Percentiles rank a stretch among this genome's conserved stretches.
These are phyloP conservation scores for Lonicera japonica DNA, from an alignment of 129 eudicot genomes.

Conservation along the genomic window DNA sequence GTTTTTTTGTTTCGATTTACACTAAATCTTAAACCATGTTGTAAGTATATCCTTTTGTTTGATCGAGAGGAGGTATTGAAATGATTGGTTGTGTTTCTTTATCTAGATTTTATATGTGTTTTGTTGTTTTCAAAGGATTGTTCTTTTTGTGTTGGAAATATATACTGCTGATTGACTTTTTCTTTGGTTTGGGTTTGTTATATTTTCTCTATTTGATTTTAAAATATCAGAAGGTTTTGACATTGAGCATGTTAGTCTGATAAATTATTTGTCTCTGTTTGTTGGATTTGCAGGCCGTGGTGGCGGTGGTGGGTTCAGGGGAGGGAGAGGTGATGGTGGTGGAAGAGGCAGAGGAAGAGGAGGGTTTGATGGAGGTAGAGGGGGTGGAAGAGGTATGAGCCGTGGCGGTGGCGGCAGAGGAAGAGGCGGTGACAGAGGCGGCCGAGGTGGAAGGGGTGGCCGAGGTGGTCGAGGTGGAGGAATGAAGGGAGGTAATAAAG, in stretches of 20 bases:
- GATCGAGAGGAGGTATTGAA: too few relatives aligned
- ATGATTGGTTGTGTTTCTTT: too few relatives aligned
- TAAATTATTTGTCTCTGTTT: too few relatives aligned
- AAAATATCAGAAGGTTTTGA: too few relatives aligned
- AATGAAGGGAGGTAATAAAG: constrained; percentile 76
- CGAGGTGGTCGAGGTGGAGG: constrained; percentile 49
- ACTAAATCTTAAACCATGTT: too few relatives aligned
- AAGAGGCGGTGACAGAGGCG: constrained; percentile 37
- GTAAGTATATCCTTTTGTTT: neutral
- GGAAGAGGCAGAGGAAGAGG: constrained; percentile 52
- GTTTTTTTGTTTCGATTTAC: neutral
- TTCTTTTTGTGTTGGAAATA: too few relatives aligned
- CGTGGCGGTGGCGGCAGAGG: constrained; percentile 37
- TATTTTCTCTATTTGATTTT: too few relatives aligned
- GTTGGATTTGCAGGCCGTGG: constrained; percentile 35
- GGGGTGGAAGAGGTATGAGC: constrained; percentile 30
- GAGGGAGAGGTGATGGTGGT: constrained; percentile 27
- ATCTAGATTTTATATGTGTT: too few relatives aligned
- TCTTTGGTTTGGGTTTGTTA: too few relatives aligned
- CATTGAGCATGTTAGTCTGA: too few relatives aligned
- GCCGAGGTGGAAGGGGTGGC: constrained; percentile 46
- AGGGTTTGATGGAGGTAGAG: constrained; percentile 33
- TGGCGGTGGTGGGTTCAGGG: constrained; percentile 32
- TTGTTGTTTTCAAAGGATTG: too few relatives aligned
- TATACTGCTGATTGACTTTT: too few relatives aligned